These are phyloP conservation scores for Barnettozyma salicaria DNA, from an alignment of 805 yeast genomes.

Conservation along the genomic window DNA sequence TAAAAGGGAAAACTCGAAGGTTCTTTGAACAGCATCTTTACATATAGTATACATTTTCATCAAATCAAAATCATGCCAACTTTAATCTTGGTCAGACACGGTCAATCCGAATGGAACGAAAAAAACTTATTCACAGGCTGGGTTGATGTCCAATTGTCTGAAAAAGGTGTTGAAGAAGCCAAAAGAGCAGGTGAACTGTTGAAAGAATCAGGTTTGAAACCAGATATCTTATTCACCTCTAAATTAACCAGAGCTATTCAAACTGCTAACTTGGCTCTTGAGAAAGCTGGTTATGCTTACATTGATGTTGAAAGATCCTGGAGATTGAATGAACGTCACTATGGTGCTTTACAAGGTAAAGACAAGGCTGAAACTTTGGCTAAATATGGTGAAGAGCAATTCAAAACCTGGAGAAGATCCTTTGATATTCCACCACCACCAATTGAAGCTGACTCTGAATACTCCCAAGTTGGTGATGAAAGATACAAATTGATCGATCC, in stretches of 20 bases:
- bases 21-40: neutral
- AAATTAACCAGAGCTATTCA: constrained; percentile 91
- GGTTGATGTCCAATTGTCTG: constrained; percentile 90
- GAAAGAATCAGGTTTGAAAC: constrained; percentile 78
- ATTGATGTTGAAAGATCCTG: constrained; percentile 91
- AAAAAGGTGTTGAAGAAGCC: constrained; percentile 85
- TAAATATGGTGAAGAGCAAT: constrained; percentile 83
- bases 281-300: constrained; percentile 81
- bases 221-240: constrained; percentile 88
- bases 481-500: constrained; percentile 85
- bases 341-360: constrained; percentile 98
- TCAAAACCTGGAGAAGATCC: constrained; percentile 97
- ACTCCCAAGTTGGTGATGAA: constrained; percentile 78
- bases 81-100: constrained; percentile 94
- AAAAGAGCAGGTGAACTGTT: constrained; percentile 87
- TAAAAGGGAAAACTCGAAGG: too few relatives aligned
- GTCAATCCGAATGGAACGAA: constrained; percentile 98
- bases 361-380: constrained; percentile 92
- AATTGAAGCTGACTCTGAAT: constrained; percentile 71
- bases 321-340: constrained; percentile 99
- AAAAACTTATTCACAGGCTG: constrained; percentile 98
- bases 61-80: constrained; percentile 45
- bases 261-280: constrained; percentile 93
- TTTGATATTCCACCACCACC: constrained; percentile 95
- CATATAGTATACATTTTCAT: neutral